Conservation (phyloP, 2,329 filamentous ascomycete species). For the Eutypa lata region DNA sequence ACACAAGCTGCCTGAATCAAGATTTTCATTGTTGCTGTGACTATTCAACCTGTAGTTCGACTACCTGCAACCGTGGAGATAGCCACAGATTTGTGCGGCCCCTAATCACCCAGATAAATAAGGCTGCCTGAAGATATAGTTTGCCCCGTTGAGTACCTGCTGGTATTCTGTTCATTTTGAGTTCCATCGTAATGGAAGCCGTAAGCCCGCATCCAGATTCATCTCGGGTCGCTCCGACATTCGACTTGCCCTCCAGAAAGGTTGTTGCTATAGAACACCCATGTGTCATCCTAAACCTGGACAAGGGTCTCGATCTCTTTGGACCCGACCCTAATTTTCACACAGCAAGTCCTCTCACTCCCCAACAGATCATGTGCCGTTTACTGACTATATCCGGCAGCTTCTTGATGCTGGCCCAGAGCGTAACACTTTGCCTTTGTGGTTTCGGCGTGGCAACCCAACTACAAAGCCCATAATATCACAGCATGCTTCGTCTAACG, state of each 20-base stretch:
- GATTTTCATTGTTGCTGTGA: too few relatives aligned
- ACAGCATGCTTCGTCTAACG: constrained; percentile 71
- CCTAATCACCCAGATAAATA: too few relatives aligned
- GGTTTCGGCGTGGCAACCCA: constrained; percentile 75
- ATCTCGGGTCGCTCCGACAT: constrained; percentile 29
- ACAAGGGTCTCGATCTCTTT: constrained; percentile 39
- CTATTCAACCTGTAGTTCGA: too few relatives aligned
- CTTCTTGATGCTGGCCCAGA: constrained; percentile 25
- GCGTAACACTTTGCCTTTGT: constrained; percentile 60
- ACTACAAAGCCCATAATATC: constrained; percentile 77
- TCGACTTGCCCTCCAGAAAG: constrained; percentile 34
- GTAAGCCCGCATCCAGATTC: constrained; percentile 6
- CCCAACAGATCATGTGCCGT: neutral
- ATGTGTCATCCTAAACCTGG: constrained; percentile 36
- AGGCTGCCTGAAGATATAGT: too few relatives aligned
- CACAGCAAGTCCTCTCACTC: constrained; percentile 24
- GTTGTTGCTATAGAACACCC: constrained; percentile 44
- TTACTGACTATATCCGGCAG: constrained; percentile 13
- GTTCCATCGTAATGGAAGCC: constrained; percentile 3
- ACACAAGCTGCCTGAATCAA: too few relatives aligned
- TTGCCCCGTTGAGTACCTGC: too few relatives aligned
- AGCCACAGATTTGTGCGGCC: too few relatives aligned
- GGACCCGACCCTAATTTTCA: constrained; percentile 35
- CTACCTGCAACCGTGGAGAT: too few relatives aligned
- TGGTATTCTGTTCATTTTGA: too few relatives aligned